Conservation (phyloP, 2,329 filamentous ascomycete genomes). For the Xylogone sp. region DNA sequence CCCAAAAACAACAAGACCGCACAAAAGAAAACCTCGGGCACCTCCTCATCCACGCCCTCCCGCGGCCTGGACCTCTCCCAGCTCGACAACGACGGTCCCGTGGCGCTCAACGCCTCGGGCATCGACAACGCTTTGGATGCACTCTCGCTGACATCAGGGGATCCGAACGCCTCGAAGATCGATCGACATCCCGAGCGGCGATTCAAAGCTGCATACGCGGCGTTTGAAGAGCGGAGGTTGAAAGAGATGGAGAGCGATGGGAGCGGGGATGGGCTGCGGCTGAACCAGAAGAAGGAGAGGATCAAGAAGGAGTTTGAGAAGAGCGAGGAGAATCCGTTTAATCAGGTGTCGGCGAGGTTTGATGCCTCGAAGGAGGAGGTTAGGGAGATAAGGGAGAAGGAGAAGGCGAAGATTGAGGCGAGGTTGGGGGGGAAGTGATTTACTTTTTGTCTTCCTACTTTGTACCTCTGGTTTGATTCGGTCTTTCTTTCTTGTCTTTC, state of each 20-base stretch:
- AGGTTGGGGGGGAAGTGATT: conserved; percentile 46
- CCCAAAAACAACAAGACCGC: conserved; percentile 67
- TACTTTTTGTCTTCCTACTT: too few relatives aligned
- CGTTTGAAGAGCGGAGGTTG: conserved; percentile 76
- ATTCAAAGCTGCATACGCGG: conserved; percentile 80
- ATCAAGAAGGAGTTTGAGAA: conserved; percentile 93
- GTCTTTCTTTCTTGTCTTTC: too few relatives aligned
- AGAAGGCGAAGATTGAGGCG: conserved; percentile 72
- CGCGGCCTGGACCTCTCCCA: conserved; percentile 71
- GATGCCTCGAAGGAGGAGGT: conserved; percentile 79
- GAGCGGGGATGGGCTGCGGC: conserved; percentile 64
- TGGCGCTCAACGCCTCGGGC: conserved; percentile 73
- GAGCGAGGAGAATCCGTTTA: conserved; percentile 92
- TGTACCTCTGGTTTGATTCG: too few relatives aligned
- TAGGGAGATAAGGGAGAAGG: conserved; percentile 56
- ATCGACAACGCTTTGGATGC: conserved; percentile 95
- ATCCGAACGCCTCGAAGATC: conserved; percentile 61
- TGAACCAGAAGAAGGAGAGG: conserved; percentile 79
- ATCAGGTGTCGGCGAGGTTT: conserved; percentile 73
- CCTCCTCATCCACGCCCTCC: conserved; percentile 20
- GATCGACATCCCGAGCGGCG: conserved; percentile 86
- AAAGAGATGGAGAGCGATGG: conserved; percentile 84
- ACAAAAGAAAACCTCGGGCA: conserved; percentile 55
- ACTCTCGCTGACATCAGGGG: conserved; percentile 57
- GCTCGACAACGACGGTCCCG: conserved; percentile 59